Evolutionary conservation across 306 rosid genomes (phyloP).

Genomic region (Cucumis cinereus): DNA sequence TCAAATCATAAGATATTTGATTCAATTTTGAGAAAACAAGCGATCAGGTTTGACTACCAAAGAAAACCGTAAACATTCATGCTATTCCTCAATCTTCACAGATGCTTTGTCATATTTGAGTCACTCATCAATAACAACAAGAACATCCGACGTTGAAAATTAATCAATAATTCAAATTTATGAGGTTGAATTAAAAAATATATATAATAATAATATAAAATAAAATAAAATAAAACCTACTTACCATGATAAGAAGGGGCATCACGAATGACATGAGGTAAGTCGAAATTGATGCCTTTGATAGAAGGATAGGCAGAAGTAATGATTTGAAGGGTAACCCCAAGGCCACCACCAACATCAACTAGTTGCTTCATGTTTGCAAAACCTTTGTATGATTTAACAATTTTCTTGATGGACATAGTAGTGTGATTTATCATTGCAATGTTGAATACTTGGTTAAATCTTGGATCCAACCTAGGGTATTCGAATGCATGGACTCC

Average conservation of each 20-base stretch:
- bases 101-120: no score
- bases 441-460: slow-evolving; percentile 20
- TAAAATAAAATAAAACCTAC: no score
- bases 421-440: slow-evolving; percentile 41
- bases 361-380: slow-evolving; percentile 24
- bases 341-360: slow-evolving; percentile 14
- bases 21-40: no score
- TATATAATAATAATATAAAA: no score
- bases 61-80: no score
- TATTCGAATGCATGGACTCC: slow-evolving; percentile 22
- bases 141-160: no score
- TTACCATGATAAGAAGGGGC: slow-evolving; percentile 39
- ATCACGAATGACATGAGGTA: slow-evolving; percentile 33
- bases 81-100: no score
- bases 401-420: slow-evolving; percentile 19
- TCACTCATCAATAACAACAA: no score
- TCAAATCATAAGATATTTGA: no score
- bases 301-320: slow-evolving; percentile 39
- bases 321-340: slow-evolving; percentile 29
- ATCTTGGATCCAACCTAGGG: slow-evolving; percentile 11
- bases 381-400: slow-evolving; percentile 35
- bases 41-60: no score
- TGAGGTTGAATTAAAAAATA: no score
- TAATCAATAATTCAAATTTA: no score
- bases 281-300: slow-evolving; percentile 28